phyloP scores from a whole-genome alignment of 2,329 filamentous ascomycete genomes.

The Trichophyton simii region DNA sequence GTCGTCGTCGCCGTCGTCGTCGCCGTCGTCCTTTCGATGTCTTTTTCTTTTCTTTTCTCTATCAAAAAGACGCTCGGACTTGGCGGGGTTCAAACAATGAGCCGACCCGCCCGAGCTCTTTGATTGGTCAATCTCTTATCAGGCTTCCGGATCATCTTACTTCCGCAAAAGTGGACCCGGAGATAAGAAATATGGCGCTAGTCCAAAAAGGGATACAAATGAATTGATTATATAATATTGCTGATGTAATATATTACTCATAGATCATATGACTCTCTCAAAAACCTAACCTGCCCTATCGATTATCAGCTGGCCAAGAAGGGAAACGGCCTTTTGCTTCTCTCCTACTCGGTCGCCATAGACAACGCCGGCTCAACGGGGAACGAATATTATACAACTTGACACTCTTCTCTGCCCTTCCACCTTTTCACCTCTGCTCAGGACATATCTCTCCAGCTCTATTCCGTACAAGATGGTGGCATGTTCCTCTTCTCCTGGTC shows the following conservation, averaged over 20 bases:
- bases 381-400: no score
- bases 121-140: background rate
- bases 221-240: background rate
- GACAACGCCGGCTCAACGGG: background rate
- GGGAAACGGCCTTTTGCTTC: background rate
- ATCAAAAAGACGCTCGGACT: background rate
- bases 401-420: background rate
- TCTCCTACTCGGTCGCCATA: background rate
- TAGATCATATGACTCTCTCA: background rate
- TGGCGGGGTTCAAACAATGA: constrained; percentile 1
- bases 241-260: background rate
- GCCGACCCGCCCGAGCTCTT: background rate
- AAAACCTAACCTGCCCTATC: background rate
- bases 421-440: background rate
- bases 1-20: no score
- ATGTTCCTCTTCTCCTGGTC: constrained; percentile 37
- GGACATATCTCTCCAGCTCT: constrained; percentile 2
- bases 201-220: background rate
- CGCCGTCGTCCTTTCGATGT: no score
- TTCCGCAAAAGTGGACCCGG: background rate
- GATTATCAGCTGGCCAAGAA: background rate
- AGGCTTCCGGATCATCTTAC: background rate
- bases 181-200: background rate
- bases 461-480: constrained; percentile 29
- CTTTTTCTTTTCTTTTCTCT: background rate